Conservation (phyloP, 129 eudicot genomes). For the Lactuca sativa region DNA sequence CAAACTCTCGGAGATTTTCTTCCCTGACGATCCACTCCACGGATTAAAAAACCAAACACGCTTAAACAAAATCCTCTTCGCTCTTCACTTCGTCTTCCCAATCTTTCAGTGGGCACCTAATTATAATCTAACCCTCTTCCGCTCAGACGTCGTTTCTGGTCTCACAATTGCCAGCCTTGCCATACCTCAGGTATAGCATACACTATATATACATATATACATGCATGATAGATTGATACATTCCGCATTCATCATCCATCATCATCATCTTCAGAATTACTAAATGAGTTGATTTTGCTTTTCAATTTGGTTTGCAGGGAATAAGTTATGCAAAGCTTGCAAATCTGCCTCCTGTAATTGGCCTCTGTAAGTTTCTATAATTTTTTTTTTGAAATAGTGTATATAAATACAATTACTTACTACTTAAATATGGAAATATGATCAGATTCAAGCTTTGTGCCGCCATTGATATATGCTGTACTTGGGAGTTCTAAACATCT, state of each 20-base stretch:
- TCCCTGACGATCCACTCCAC: slow-evolving; percentile 42
- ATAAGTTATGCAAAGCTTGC: slow-evolving; percentile 97
- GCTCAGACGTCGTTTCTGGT: slow-evolving; percentile 48
- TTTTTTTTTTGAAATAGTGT: not conserved
- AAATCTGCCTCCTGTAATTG: slow-evolving; percentile 80
- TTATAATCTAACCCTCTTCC: slow-evolving; percentile 32
- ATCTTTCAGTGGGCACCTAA: slow-evolving; percentile 42
- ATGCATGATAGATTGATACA: not conserved
- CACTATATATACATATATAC: not conserved
- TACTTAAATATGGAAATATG: not conserved
- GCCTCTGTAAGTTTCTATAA: slow-evolving; percentile 61
- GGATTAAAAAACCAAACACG: slow-evolving; percentile 32
- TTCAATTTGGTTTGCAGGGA: slow-evolving; percentile 51
- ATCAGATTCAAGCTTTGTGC: slow-evolving; percentile 92
- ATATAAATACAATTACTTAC: not conserved
- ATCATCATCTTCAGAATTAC: not conserved
- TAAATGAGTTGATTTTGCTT: not conserved
- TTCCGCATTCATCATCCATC: not conserved
- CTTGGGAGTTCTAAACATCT: slow-evolving; percentile 88
- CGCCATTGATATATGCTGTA: slow-evolving; percentile 80
- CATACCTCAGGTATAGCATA: slow-evolving; percentile 46
- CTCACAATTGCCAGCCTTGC: slow-evolving; percentile 56
- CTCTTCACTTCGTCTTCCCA: slow-evolving; percentile 34
- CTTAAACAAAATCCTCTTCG: slow-evolving; percentile 22
- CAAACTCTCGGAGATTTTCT: slow-evolving; percentile 30